Percentiles rank a stretch among this genome's conserved stretches.
Evolutionary conservation across 1,284 basidiomycete species (phyloP).

Genomic region (Cutaneotrichosporon cavernicola): DNA sequence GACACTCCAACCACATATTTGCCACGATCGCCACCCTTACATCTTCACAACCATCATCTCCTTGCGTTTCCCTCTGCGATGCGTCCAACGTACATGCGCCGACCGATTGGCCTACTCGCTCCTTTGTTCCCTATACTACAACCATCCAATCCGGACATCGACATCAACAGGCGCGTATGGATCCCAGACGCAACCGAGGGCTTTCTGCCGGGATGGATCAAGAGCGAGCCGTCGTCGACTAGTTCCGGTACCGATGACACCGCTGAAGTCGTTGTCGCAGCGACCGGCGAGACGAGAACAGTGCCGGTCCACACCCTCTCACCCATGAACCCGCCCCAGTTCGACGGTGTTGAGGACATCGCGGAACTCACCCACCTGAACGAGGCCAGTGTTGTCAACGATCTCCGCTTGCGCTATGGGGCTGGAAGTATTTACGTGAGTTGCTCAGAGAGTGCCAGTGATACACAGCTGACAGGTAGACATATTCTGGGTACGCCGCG

Average conservation of each 20-base stretch:
- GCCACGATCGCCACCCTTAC: constrained; percentile 12
- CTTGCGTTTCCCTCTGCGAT: not conserved
- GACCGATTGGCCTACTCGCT: constrained; percentile 5
- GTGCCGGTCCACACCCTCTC: constrained; percentile 75
- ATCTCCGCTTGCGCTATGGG: constrained; percentile 85
- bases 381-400: constrained; percentile 98
- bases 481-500: constrained; percentile 49
- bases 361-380: constrained; percentile 97
- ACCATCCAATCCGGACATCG: constrained; percentile 8
- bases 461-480: constrained; percentile 29
- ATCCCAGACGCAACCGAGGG: constrained; percentile 47
- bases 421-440: constrained; percentile 92
- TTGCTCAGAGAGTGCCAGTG: constrained; percentile 27
- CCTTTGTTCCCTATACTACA: constrained; percentile 11
- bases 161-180: constrained; percentile 48
- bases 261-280: constrained; percentile 48
- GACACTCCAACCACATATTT: constrained; percentile 11
- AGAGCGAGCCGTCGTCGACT: constrained; percentile 38
- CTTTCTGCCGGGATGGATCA: constrained; percentile 53
- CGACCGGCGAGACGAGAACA: constrained; percentile 54
- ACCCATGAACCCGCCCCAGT: constrained; percentile 98
- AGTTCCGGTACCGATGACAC: constrained; percentile 30
- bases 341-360: constrained; percentile 96
- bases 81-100: not conserved
- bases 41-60: not conserved